These are phyloP conservation scores for Coemansia aciculifera DNA, from an alignment of 192 early-diverging fungal genomes.

Conservation along the genomic window DNA sequence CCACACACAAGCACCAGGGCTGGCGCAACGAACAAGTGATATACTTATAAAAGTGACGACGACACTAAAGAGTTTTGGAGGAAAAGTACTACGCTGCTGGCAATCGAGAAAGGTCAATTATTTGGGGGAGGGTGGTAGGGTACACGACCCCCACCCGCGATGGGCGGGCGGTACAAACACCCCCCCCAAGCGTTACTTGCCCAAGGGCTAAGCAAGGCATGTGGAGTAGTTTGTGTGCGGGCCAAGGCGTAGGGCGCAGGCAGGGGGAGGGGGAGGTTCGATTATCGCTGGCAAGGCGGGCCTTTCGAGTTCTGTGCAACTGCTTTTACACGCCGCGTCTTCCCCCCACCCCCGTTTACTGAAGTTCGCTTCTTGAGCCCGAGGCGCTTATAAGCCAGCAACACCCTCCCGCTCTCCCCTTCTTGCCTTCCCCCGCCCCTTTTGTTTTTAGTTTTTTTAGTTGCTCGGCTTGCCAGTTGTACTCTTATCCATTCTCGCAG, in stretches of 20 bases:
- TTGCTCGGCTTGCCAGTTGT: background rate
- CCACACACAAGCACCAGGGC: background rate
- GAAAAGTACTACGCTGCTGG: background rate
- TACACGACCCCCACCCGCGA: background rate
- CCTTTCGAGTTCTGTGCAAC: constrained; percentile 11
- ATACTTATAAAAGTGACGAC: background rate
- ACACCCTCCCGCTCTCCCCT: constrained; percentile 1
- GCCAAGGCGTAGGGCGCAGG: background rate
- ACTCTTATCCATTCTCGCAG: background rate
- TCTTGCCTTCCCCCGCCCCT: constrained; percentile 1
- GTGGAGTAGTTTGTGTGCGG: constrained; percentile 2
- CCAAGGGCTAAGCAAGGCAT: background rate
- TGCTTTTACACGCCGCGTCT: constrained; percentile 12
- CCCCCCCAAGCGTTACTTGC: constrained; percentile 1
- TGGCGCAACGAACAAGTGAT: background rate
- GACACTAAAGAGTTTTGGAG: background rate
- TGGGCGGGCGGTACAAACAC: background rate
- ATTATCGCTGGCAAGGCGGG: background rate
- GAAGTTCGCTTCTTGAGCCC: constrained; percentile 1
- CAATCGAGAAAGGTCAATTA: constrained; percentile 2
- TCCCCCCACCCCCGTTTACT: constrained; percentile 7
- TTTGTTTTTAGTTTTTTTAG: constrained; percentile 1
- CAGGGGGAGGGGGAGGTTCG: constrained; percentile 1
- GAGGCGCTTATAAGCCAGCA: constrained; percentile 11
- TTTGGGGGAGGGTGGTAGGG: constrained; percentile 1